Conservation (phyloP, 2,329 filamentous ascomycete genomes). For the Lizonia empirigonia region DNA sequence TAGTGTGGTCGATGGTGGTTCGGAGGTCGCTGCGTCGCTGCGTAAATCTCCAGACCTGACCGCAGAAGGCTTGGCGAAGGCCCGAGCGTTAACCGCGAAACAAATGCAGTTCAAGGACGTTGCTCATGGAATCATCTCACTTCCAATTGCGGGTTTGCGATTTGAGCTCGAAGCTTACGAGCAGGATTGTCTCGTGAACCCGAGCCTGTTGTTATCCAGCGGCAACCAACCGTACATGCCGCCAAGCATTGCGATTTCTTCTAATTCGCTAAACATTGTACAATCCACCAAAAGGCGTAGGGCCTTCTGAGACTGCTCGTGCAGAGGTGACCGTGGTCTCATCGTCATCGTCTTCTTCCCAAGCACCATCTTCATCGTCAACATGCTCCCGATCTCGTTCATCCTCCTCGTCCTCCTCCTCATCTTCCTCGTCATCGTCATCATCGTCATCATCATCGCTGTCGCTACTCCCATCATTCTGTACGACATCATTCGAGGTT, state of each 20-base stretch:
- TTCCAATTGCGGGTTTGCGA: too few relatives aligned
- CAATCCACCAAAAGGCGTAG: slow-evolving; percentile 33
- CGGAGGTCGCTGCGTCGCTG: slow-evolving; percentile 30
- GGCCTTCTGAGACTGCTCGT: slow-evolving; percentile 25
- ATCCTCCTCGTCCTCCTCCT: slow-evolving; percentile 24
- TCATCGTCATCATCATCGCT: slow-evolving; percentile 23
- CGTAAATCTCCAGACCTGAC: slow-evolving; percentile 20
- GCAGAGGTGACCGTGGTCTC: slow-evolving; percentile 18
- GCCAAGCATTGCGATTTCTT: background rate
- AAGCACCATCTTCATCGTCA: slow-evolving; percentile 25
- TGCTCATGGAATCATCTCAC: too few relatives aligned
- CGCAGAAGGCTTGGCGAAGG: slow-evolving; percentile 22
- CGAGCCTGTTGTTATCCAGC: too few relatives aligned
- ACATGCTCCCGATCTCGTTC: slow-evolving; percentile 19
- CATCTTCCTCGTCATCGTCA: slow-evolving; percentile 24
- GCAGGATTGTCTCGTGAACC: too few relatives aligned
- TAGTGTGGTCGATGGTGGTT: slow-evolving; percentile 33
- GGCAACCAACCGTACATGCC: background rate
- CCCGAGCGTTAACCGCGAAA: background rate
- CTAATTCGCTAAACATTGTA: slow-evolving; percentile 22
- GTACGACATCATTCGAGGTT: slow-evolving; percentile 29
- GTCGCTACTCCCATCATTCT: slow-evolving; percentile 19
- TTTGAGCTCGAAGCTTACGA: background rate
- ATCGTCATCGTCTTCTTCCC: slow-evolving; percentile 26
- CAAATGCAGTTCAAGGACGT: background rate